Conservation (phyloP, 305 asterid genomes). For the Rubia tinctorum region DNA sequence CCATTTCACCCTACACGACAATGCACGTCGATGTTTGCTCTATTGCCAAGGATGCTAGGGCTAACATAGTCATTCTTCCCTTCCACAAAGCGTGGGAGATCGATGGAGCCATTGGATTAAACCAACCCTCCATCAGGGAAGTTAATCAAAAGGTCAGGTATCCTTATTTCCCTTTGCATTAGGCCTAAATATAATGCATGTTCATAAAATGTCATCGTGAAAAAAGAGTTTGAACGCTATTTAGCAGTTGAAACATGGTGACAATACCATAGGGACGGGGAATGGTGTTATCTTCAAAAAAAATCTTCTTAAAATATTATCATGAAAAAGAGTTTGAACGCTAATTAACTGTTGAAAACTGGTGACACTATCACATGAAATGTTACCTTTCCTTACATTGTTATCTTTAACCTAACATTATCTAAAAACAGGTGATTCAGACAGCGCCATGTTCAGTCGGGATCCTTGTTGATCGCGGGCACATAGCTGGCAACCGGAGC, state of each 20-base stretch:
- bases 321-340: no score
- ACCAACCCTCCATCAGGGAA: slow-evolving; percentile 30
- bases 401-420: not conserved
- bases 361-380: no score
- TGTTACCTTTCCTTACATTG: no score
- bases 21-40: slow-evolving; percentile 75
- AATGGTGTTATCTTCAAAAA: no score
- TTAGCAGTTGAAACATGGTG: no score
- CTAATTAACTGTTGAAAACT: no score
- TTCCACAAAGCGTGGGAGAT: slow-evolving; percentile 59
- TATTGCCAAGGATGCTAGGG: slow-evolving; percentile 39
- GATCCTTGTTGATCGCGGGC: slow-evolving; percentile 55
- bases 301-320: no score
- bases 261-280: no score
- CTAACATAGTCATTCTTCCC: slow-evolving; percentile 50
- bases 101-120: slow-evolving; percentile 36
- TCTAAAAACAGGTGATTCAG: slow-evolving; percentile 13
- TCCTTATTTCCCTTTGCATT: not conserved
- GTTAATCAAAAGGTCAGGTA: slow-evolving; percentile 45
- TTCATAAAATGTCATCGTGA: no score
- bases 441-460: slow-evolving; percentile 70
- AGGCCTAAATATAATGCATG: no score
- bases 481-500: slow-evolving; percentile 27
- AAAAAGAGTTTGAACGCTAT: no score
- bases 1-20: slow-evolving; percentile 58